These are phyloP conservation scores for Nitzschia sp. DNA, from an alignment of 108 stramenopile genomes.

Conservation along the genomic window DNA sequence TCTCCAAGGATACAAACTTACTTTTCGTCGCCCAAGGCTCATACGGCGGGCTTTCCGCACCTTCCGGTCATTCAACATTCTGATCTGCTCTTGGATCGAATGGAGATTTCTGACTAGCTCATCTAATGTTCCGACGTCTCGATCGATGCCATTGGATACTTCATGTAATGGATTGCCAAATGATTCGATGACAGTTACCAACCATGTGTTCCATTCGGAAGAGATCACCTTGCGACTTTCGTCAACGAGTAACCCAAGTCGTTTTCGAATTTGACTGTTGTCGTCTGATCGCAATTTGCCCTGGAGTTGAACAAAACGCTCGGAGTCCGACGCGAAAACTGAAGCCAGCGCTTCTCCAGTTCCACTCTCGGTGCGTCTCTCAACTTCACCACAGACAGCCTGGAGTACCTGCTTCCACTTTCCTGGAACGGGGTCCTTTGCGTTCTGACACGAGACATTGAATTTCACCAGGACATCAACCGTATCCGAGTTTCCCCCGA, in stretches of 20 bases:
- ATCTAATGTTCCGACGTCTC: neutral
- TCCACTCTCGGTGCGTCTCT: conserved; percentile 35
- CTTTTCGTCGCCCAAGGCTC: conserved; percentile 24
- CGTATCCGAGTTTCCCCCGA: neutral
- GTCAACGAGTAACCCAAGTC: conserved; percentile 13
- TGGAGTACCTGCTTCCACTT: conserved; percentile 43
- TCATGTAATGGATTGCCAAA: conserved; percentile 19
- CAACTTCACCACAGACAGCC: conserved; percentile 60
- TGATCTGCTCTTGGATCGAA: neutral
- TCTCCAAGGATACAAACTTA: conserved; percentile 10
- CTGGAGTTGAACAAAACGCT: conserved; percentile 34
- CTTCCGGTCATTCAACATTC: conserved; percentile 11
- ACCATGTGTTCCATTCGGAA: conserved; percentile 52
- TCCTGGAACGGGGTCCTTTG: conserved; percentile 9
- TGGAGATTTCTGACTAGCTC: neutral
- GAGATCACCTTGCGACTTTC: conserved; percentile 26
- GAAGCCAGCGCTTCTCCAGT: conserved; percentile 22
- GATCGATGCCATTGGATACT: neutral
- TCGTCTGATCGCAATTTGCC: conserved; percentile 26
- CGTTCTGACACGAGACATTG: neutral
- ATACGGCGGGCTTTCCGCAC: conserved; percentile 16
- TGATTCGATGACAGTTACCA: conserved; percentile 41
- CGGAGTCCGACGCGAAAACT: conserved; percentile 33
- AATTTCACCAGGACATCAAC: conserved; percentile 14
- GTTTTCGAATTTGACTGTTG: neutral